Base-by-base conservation (phyloP, 495 filamentous ascomycete genomes). In the Xylaria scruposa region DNA sequence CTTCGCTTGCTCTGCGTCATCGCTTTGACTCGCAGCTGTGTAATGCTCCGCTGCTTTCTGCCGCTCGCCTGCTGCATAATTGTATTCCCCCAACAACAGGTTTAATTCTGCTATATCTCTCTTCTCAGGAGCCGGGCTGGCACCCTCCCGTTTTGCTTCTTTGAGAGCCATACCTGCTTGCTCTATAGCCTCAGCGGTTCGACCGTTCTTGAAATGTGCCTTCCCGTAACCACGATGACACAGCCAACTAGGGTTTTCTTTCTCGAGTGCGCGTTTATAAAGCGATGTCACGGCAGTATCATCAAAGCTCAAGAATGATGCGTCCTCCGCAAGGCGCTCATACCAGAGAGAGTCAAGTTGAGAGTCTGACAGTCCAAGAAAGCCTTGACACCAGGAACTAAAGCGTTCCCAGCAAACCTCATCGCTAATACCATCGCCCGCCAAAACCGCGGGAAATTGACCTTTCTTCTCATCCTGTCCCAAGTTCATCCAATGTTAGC, bases 241-340 rank as follows among this genome's bases (percentile, higher is more conserved):
- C 5, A 31, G 31, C 59, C 59, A 62, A n/a, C 33, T 38, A 10
- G 59, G 59, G 3, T 31, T 19, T 62, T 38, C 59, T 12, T 26
- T 15, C 10, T 21, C 38, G n/a, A 62, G 31, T 10, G 59, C 59
- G 33, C 3, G 17, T 10, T 62, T 13, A 46, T 46, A 46, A 15
- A 46, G 42, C 13, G 15, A 46, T 46, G 42, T 46, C 15, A 46
- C 42, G 13, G 42, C 42, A 19, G 42, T 15, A 17, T 46, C 42
- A 4, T 62, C 21, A 9, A 1, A 40, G 9, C 19, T 33, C 0
- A 9, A 5, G 59, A 17, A 49, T 2, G 9, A 46, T 15, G 65
- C 26, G 31, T 0, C 65, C 24, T 15, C 17, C 12, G 65, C 65
- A 47, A 68, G 65, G 65, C 65, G 65, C 65, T 53, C 65, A 38